phyloP scores from a whole-genome alignment of 176 grass and related monocot species.

The Hordeum vulgare region DNA sequence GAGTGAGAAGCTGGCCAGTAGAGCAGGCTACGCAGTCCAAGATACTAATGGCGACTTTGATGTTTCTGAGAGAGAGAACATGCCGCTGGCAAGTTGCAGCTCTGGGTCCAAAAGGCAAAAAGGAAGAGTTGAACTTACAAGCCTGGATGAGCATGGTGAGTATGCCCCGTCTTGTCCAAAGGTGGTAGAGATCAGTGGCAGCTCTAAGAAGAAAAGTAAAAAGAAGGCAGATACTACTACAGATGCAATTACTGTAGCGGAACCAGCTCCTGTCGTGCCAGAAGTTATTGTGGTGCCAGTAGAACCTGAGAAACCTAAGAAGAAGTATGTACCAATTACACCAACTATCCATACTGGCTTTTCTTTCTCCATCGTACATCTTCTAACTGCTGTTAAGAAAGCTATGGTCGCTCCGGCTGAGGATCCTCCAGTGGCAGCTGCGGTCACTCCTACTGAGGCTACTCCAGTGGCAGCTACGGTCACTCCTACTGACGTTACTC shows the following conservation, averaged over 20 bases:
- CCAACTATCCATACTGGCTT: slow-evolving; percentile 92
- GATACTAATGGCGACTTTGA: slow-evolving; percentile 33
- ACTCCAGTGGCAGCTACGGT: slow-evolving; percentile 39
- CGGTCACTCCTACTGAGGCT: slow-evolving; percentile 49
- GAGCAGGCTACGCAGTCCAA: slow-evolving; percentile 30
- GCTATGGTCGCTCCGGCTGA: slow-evolving; percentile 67
- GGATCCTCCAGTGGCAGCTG: slow-evolving; percentile 34
- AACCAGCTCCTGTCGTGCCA: slow-evolving; percentile 29
- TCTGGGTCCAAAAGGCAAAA: slow-evolving; percentile 57
- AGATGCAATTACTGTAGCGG: slow-evolving; percentile 27
- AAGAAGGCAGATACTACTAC: slow-evolving; percentile 51
- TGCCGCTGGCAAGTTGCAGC: slow-evolving; percentile 38
- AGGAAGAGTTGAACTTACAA: slow-evolving; percentile 47
- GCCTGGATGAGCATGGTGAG: slow-evolving; percentile 37
- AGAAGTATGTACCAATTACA: slow-evolving; percentile 80
- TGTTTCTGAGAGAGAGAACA: slow-evolving; percentile 35
- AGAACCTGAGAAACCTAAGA: slow-evolving; percentile 82
- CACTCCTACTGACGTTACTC: slow-evolving; percentile 36
- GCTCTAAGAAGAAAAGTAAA: slow-evolving; percentile 86
- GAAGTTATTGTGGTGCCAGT: slow-evolving; percentile 36
- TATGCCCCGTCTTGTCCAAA: slow-evolving; percentile 33
- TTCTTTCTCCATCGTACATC: slow-evolving; percentile 94
- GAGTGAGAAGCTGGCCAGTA: slow-evolving; percentile 25
- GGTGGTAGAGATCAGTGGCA: slow-evolving; percentile 30
- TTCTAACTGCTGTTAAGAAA: slow-evolving; percentile 85